A percentile compares a stretch with the other conserved stretches of the same genome.
phyloP scores from a whole-genome alignment of 345 rosid species.

The Zanthoxylum bungeanum region DNA sequence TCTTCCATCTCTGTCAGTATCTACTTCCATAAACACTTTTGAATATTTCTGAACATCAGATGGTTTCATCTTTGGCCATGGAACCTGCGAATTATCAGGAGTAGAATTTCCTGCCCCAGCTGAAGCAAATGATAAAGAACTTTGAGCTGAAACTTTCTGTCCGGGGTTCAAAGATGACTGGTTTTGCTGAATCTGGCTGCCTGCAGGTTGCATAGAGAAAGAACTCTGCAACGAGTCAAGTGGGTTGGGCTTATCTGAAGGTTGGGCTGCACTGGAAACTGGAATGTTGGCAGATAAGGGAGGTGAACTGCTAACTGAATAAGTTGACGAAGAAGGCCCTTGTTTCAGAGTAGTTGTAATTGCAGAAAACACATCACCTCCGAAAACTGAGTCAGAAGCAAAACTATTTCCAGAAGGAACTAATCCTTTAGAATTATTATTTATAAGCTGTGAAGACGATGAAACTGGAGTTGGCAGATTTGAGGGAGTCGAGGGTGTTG shows the following conservation, averaged over 20 bases:
- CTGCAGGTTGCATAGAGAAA: constrained; percentile 58
- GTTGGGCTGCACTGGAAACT: constrained; percentile 46
- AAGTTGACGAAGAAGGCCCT: constrained; percentile 40
- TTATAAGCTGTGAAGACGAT: constrained; percentile 29
- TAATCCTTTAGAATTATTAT: constrained; percentile 43
- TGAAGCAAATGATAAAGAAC: constrained; percentile 43
- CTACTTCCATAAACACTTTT: constrained; percentile 92
- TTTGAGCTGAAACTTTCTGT: constrained; percentile 53
- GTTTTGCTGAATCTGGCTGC: constrained; percentile 50
- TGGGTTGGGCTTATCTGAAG: constrained; percentile 53
- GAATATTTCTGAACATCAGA: constrained; percentile 86
- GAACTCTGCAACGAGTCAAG: constrained; percentile 70
- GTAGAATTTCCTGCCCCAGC: constrained; percentile 50
- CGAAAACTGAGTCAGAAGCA: constrained; percentile 40
- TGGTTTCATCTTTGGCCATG: constrained; percentile 91
- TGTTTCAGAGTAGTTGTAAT: constrained; percentile 38
- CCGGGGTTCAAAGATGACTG: constrained; percentile 43
- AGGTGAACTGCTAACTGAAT: constrained; percentile 44
- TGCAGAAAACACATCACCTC: constrained; percentile 57
- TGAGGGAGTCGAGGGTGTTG: constrained; percentile 35
- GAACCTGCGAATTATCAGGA: constrained; percentile 49
- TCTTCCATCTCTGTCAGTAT: constrained; percentile 91
- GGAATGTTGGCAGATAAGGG: constrained; percentile 43
- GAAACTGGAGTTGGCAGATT: constrained; percentile 41
- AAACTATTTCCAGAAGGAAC: constrained; percentile 66